Base-by-base conservation (phyloP, 352 stramenopile genomes). In the Pythium plurisporium region DNA sequence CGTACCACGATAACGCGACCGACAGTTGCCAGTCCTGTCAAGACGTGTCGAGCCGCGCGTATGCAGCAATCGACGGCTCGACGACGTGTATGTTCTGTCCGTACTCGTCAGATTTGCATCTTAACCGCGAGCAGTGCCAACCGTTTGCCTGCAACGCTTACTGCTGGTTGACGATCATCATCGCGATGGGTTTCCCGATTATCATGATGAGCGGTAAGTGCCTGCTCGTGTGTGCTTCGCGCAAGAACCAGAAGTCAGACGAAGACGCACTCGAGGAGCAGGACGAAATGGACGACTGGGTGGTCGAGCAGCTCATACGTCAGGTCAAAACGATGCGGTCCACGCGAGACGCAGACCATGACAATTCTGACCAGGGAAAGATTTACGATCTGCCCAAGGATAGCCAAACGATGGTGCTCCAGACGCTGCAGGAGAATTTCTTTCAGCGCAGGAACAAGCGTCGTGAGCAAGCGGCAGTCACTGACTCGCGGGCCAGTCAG, bases 231-330 rank as follows among this genome's bases (percentile, higher is more conserved):
- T 33, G 75, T 25, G 72, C 78, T 33, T 72, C 68, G 34, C 76
- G 73, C 29, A 72, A 64, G 30, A 79, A 69, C 27, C 40, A 19
- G 70, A 72, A 41, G 56, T 67, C 0, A 66, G 70, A 40, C 62
- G 68, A 53, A 36, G 33, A 49, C 29, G 34, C 20, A 19, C 64
- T 79, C 17, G 74, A 76, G 27, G 72, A 89, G 50, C 72, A 82
- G 59, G 79, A 89, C 37, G 67, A 79, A 23, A 77, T 86, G 72
- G 82, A 81, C 20, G 74, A 79, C 45, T 89, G 79, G 79, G 65
- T 79, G 12, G 79, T 89, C 65, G 79, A 72, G 11, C 62, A 85
- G 19, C 75, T 89, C 63, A 76, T 85, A 62, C 73, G 76, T 9
- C 74, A 86, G 26, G 42, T 88, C n/a, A 67, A 60, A 12, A 57